These are phyloP conservation scores for Jackrogersella minutella DNA, from an alignment of 495 filamentous ascomycete genomes.

Conservation along the genomic window DNA sequence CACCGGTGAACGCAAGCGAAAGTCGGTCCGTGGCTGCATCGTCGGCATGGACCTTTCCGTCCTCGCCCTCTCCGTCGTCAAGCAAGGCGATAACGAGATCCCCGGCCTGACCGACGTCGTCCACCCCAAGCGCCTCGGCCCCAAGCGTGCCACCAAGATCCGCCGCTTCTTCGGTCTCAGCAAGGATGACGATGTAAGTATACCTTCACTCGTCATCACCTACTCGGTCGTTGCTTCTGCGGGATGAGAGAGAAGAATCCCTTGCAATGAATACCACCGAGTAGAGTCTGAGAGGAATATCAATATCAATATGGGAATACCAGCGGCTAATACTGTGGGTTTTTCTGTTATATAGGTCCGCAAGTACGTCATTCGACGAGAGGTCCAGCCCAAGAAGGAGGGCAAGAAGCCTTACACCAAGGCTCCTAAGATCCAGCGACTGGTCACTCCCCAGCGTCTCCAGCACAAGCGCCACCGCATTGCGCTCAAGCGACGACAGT, in stretches of 20 bases:
- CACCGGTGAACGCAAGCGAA: conserved; percentile 97
- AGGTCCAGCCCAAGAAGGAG: conserved; percentile 92
- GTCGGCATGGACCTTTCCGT: conserved; percentile 94
- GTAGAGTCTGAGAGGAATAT: conserved; percentile 61
- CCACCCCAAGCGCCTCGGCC: conserved; percentile 96
- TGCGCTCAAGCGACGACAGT: conserved; percentile 95
- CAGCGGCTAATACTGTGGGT: conserved; percentile 49
- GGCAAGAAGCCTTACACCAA: conserved; percentile 98
- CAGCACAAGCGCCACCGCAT: conserved; percentile 98
- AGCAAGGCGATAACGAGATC: conserved; percentile 93
- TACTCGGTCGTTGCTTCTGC: conserved; percentile 55
- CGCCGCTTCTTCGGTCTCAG: conserved; percentile 96
- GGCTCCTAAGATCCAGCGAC: conserved; percentile 98
- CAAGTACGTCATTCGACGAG: conserved; percentile 99
- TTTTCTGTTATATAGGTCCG: conserved; percentile 68
- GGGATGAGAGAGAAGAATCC: conserved; percentile 57
- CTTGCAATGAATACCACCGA: conserved; percentile 51
- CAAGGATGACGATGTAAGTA: conserved; percentile 99
- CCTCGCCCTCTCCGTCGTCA: conserved; percentile 90
- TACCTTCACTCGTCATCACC: conserved; percentile 65
- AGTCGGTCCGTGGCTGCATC: conserved; percentile 97
- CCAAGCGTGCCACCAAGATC: conserved; percentile 99
- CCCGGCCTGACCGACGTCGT: conserved; percentile 96
- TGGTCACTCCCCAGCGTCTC: conserved; percentile 98
- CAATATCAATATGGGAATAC: conserved; percentile 21